These are phyloP conservation scores for Aspergillus olivimuriae DNA, from an alignment of 495 filamentous ascomycete species.

Conservation along the genomic window DNA sequence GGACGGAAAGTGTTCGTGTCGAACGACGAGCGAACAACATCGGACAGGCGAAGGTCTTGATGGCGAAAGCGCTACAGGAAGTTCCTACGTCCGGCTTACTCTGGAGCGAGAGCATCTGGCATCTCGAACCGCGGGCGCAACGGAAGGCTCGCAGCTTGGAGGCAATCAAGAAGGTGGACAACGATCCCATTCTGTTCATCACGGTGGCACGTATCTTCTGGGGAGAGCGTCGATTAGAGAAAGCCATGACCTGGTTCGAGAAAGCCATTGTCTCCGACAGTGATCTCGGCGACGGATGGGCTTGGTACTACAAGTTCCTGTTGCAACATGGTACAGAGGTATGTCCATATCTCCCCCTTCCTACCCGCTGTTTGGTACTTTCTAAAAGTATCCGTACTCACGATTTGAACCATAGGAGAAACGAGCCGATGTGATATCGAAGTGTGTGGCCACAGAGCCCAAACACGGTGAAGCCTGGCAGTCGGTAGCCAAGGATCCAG, in stretches of 20 bases:
- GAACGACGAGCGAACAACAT: constrained; percentile 85
- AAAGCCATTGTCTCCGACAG: constrained; percentile 82
- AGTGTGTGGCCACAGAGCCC: constrained; percentile 72
- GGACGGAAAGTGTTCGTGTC: constrained; percentile 86
- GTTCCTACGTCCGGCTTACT: constrained; percentile 83
- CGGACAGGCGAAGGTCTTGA: constrained; percentile 75
- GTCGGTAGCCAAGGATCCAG: constrained; percentile 74
- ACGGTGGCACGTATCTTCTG: constrained; percentile 72
- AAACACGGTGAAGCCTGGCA: constrained; percentile 94
- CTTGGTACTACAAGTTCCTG: constrained; percentile 95
- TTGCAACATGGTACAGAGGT: constrained; percentile 79
- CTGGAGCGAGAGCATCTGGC: constrained; percentile 91
- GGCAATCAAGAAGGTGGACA: constrained; percentile 94
- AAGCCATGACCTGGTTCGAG: constrained; percentile 93
- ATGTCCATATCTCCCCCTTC: constrained; percentile 10
- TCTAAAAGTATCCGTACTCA: neutral
- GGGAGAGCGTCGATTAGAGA: constrained; percentile 75
- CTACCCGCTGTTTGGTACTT: neutral
- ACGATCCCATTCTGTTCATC: constrained; percentile 78
- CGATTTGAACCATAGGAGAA: constrained; percentile 59
- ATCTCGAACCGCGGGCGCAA: constrained; percentile 85
- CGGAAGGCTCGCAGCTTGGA: constrained; percentile 85
- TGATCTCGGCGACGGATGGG: constrained; percentile 91
- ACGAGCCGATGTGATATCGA: constrained; percentile 67
- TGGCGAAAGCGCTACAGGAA: constrained; percentile 89